Conservation (phyloP, 139 green algal species). For the Chlorella sp. region DNA sequence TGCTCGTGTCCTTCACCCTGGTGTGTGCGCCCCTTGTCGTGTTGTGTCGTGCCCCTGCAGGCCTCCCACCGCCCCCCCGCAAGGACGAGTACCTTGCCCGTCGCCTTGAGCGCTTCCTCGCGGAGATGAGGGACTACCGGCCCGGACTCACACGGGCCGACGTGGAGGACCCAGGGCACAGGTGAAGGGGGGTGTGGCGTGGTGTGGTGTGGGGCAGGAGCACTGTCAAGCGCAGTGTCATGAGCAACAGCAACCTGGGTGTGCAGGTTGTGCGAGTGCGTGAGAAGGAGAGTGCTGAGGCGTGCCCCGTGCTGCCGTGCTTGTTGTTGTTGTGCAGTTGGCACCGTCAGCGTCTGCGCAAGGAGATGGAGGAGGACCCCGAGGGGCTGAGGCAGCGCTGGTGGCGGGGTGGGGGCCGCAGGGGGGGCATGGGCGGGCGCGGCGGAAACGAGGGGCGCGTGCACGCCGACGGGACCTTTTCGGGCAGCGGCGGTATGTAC, state of each 20-base stretch:
- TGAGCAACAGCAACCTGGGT: too few species aligned
- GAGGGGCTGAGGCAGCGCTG: conserved; percentile 7
- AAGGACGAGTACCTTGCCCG: conserved; percentile 66
- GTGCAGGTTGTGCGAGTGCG: too few species aligned
- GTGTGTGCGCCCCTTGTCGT: too few species aligned
- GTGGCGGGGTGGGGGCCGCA: conserved; percentile 6
- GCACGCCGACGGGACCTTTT: conserved; percentile 21
- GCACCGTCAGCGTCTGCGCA: conserved; percentile 11
- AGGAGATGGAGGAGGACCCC: conserved; percentile 13
- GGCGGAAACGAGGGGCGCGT: not conserved
- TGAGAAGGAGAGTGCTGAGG: not conserved
- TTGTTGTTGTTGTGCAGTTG: not conserved
- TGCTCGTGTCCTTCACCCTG: too few species aligned
- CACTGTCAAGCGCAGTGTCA: too few species aligned
- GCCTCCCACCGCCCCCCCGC: conserved; percentile 44
- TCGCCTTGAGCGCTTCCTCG: conserved; percentile 68
- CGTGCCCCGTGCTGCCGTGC: not conserved
- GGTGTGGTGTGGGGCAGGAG: too few species aligned
- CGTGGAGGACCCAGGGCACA: conserved; percentile 19
- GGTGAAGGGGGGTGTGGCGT: too few species aligned
- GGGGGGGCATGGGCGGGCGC: not conserved
- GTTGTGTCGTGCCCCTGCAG: too few species aligned
- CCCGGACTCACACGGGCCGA: conserved; percentile 22
- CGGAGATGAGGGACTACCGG: conserved; percentile 62
- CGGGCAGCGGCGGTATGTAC: conserved; percentile 13